Evolutionary conservation across 1,139 yeast genomes (phyloP).

Genomic region (Sugiyamaella pinicola): DNA sequence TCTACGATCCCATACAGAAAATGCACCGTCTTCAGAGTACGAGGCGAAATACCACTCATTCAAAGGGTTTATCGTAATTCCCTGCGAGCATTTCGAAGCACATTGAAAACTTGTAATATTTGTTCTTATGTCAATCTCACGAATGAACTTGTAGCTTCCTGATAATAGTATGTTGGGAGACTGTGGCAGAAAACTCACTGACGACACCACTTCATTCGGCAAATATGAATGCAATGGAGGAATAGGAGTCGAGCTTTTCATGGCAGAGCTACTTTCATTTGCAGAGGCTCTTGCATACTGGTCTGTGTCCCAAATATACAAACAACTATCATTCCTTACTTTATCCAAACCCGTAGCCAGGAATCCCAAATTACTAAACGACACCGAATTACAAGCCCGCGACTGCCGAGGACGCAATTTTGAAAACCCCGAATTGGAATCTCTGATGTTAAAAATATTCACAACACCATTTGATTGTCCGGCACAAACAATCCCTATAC

Average conservation of each 20-base stretch:
- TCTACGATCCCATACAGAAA: slow-evolving; percentile 87
- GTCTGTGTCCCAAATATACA: slow-evolving; percentile 81
- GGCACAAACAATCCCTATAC: slow-evolving; percentile 56
- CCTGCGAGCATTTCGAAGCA: slow-evolving; percentile 73
- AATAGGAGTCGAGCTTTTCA: neutral
- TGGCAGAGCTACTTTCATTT: slow-evolving; percentile 2
- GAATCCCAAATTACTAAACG: slow-evolving; percentile 65
- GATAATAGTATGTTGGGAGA: slow-evolving; percentile 60
- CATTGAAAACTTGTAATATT: slow-evolving; percentile 62
- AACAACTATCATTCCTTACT: slow-evolving; percentile 73
- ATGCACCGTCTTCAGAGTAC: slow-evolving; percentile 78
- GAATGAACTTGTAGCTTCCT: slow-evolving; percentile 74
- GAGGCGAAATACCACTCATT: slow-evolving; percentile 68
- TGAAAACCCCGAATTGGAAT: slow-evolving; percentile 43
- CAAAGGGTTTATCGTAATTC: slow-evolving; percentile 70
- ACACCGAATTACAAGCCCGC: slow-evolving; percentile 73
- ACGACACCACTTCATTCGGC: slow-evolving; percentile 73
- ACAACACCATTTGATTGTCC: slow-evolving; percentile 76
- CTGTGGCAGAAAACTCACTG: slow-evolving; percentile 67
- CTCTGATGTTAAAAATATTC: slow-evolving; percentile 60
- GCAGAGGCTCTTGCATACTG: slow-evolving; percentile 37
- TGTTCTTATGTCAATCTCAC: slow-evolving; percentile 75
- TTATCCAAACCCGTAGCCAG: slow-evolving; percentile 82
- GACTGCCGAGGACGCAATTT: slow-evolving; percentile 65
- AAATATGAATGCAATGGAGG: slow-evolving; percentile 35